Conservation (phyloP, 2,329 filamentous ascomycete genomes). For the Venturia asperata region DNA sequence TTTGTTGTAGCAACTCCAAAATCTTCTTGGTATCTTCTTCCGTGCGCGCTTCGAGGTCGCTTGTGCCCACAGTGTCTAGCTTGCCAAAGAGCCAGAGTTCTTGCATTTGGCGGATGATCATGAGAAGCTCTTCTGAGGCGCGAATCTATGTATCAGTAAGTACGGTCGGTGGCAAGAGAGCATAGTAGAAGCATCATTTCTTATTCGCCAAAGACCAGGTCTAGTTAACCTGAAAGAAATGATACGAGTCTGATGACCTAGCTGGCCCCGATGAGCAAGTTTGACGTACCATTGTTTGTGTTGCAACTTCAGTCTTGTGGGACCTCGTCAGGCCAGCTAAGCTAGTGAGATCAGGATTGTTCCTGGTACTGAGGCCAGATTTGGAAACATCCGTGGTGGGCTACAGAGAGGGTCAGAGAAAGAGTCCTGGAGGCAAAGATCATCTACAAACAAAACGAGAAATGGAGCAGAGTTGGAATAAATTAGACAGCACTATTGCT, state of each 20-base stretch:
- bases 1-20: slow-evolving; percentile 35
- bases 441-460: background rate
- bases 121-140: slow-evolving; percentile 55
- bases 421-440: background rate
- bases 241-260: background rate
- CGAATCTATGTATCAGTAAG: slow-evolving; percentile 41
- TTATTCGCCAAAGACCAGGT: background rate
- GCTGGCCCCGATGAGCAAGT: background rate
- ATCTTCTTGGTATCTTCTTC: slow-evolving; percentile 44
- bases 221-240: too few relatives aligned
- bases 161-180: background rate
- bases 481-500: background rate
- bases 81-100: slow-evolving; percentile 62
- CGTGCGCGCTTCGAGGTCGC: slow-evolving; percentile 36
- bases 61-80: slow-evolving; percentile 48
- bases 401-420: background rate
- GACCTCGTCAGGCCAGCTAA: slow-evolving; percentile 5
- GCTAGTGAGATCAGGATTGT: background rate
- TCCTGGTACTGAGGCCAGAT: background rate
- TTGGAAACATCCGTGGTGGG: background rate
- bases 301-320: background rate
- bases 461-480: background rate
- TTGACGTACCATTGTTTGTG: slow-evolving; percentile 6
- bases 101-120: slow-evolving; percentile 55
- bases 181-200: background rate